Evolutionary conservation across 306 rosid species (phyloP).

Genomic region (Lablab purpureus): DNA sequence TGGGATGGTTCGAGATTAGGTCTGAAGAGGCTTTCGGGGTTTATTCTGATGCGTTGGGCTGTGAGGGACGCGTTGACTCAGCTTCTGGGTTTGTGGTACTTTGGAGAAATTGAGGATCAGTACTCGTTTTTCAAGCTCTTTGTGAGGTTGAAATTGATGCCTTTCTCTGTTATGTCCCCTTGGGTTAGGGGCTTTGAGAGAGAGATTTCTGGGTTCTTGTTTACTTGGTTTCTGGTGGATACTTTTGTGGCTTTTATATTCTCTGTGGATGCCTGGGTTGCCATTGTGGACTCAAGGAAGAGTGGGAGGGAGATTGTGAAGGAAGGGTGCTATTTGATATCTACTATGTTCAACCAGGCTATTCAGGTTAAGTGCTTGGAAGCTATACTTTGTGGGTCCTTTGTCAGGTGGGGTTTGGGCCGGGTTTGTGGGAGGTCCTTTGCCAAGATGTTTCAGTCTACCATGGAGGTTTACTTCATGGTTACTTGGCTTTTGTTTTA

Average conservation of each 20-base stretch:
- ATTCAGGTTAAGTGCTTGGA: constrained; percentile 82
- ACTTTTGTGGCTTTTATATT: constrained; percentile 79
- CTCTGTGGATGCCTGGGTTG: constrained; percentile 95
- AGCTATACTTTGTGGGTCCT: constrained; percentile 74
- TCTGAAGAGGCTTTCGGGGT: constrained; percentile 89
- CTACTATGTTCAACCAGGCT: constrained; percentile 79
- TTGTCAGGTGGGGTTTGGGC: constrained; percentile 69
- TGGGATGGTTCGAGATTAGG: constrained; percentile 96
- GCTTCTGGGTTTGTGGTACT: constrained; percentile 94
- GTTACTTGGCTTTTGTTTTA: constrained; percentile 86
- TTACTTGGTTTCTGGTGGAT: constrained; percentile 79
- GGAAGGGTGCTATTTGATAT: constrained; percentile 88
- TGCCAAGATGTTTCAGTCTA: constrained; percentile 81
- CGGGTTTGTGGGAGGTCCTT: constrained; percentile 62
- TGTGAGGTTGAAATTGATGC: constrained; percentile 94
- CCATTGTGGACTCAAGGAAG: constrained; percentile 85
- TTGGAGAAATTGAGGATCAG: constrained; percentile 94
- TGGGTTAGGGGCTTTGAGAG: constrained; percentile 91
- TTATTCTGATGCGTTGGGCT: constrained; percentile 96
- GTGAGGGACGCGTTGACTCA: constrained; percentile 97
- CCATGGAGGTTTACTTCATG: constrained; percentile 94
- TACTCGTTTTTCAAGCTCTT: constrained; percentile 95
- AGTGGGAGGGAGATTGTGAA: constrained; percentile 88
- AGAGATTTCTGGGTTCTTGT: constrained; percentile 82
- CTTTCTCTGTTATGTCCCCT: constrained; percentile 88